These are phyloP conservation scores for Aspergillus mulundensis DNA, from an alignment of 495 filamentous ascomycete genomes.

Conservation along the genomic window DNA sequence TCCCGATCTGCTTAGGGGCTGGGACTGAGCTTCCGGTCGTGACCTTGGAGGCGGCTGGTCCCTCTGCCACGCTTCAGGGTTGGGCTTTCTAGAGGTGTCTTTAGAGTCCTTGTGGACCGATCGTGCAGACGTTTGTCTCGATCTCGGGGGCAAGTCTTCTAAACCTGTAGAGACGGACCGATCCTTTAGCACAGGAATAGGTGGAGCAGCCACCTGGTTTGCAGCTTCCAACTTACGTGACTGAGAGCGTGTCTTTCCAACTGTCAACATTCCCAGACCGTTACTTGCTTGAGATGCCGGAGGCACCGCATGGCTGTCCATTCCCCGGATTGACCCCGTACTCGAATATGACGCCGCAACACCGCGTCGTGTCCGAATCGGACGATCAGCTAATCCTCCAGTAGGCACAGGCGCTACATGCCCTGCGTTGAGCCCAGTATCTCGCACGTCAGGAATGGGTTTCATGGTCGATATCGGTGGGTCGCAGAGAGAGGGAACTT, in stretches of 20 bases:
- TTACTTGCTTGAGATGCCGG: constrained; percentile 29
- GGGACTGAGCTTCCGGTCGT: constrained; percentile 16
- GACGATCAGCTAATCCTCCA: constrained; percentile 41
- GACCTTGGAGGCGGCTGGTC: constrained; percentile 11
- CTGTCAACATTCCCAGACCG: constrained; percentile 32
- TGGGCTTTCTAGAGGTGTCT: constrained; percentile 3
- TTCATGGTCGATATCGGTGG: constrained; percentile 14
- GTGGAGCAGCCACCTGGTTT: constrained; percentile 18
- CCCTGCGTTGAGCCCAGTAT: constrained; percentile 12
- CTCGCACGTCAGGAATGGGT: constrained; percentile 20
- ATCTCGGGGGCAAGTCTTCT: constrained; percentile 17
- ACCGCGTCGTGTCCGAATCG: constrained; percentile 37
- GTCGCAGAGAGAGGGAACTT: constrained; percentile 29
- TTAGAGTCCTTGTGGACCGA: constrained; percentile 6
- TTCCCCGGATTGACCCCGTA: constrained; percentile 27
- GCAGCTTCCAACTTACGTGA: constrained; percentile 39
- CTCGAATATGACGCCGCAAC: constrained; percentile 36
- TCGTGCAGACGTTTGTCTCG: constrained; percentile 11
- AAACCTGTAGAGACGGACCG: constrained; percentile 18
- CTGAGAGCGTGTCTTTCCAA: constrained; percentile 47
- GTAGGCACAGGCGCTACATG: constrained; percentile 14
- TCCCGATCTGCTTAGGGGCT: constrained; percentile 25
- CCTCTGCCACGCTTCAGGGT: background rate
- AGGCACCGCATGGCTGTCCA: constrained; percentile 26
- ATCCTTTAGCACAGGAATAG: constrained; percentile 19